Evolutionary conservation across 2,329 filamentous ascomycete species (phyloP), one percentile per base, ranked within the genome.

Genomic region (Pezicula carpinea): DNA sequence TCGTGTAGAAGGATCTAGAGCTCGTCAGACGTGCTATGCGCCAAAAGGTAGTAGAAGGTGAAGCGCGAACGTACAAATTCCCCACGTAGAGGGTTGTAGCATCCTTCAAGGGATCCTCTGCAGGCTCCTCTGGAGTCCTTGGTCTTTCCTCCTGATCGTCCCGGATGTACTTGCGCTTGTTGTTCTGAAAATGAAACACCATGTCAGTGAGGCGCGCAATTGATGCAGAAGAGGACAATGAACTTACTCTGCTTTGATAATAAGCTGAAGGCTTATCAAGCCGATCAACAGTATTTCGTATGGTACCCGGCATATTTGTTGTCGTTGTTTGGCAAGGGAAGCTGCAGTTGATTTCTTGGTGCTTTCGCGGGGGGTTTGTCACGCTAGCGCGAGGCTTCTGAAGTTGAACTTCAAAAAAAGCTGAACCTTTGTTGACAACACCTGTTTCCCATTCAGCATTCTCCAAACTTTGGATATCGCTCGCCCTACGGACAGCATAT

Each of bases 71-170:
- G 58, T 74, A 95, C 80, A 99, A 76, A 67, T 99, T 99, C 61
- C 93, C 93, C 39, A 99, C 92, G 64, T 99, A 99, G 65, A 99
- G 87, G 0, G 93, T 99, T 7, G 92, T 91, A 34, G 93, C 90
- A 65, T 93, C 77, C 55, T 81, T 86, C 50, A 99, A 75, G 53
- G 89, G 89, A 56, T 96, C 89, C 51, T 89, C 83, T 33, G 62
- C 64, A 38, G 79, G 70, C 34, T 85, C 81, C 45, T 81, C 74
- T 19, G 65, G 62, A 46, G 70, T 68, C 44, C 59, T 64, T 33
- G 63, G 62, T 52, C 66, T 72, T 23, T 69, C 70, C 39, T 76
- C 73, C 31, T 78, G 74, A 36, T 77, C 76, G 56, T 86, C 78
- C 55, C 79, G 76, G 39, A 72, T 72, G 48, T 75, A 68, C 44